Conservation (phyloP, 768 basidiomycete genomes). For the Lentinula boryana region DNA sequence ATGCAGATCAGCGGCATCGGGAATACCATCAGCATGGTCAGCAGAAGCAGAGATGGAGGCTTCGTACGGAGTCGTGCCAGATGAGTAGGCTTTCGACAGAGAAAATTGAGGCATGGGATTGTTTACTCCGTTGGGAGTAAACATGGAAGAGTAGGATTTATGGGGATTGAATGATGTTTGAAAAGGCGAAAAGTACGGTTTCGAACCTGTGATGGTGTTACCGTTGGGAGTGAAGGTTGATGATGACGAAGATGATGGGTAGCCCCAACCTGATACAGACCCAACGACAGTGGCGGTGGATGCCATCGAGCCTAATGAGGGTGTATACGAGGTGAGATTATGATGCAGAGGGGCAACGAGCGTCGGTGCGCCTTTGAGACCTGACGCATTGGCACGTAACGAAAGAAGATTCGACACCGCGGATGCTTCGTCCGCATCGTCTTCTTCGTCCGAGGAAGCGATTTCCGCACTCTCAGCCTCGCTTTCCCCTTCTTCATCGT, state of each 20-base stretch:
- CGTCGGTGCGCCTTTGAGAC: neutral
- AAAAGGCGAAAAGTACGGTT: neutral
- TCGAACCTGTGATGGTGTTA: neutral
- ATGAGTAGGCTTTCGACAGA: neutral
- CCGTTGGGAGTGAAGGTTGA: neutral
- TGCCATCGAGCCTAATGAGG: neutral
- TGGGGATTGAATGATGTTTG: neutral
- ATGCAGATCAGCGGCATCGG: neutral
- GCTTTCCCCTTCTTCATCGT: neutral
- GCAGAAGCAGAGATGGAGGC: neutral
- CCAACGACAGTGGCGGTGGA: neutral
- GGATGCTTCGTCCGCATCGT: neutral
- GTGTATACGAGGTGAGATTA: neutral
- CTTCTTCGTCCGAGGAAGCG: neutral
- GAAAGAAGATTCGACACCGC: constrained; percentile 1
- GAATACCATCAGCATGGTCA: neutral
- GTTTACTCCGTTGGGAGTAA: neutral
- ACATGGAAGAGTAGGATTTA: neutral
- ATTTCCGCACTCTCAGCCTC: neutral
- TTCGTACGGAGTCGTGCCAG: neutral
- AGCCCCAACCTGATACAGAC: neutral
- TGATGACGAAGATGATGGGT: neutral
- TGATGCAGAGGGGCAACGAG: neutral
- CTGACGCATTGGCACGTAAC: neutral
- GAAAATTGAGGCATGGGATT: neutral